phyloP scores from a whole-genome alignment of 176 grass and related monocot genomes.

The Pontederia crassipes region DNA sequence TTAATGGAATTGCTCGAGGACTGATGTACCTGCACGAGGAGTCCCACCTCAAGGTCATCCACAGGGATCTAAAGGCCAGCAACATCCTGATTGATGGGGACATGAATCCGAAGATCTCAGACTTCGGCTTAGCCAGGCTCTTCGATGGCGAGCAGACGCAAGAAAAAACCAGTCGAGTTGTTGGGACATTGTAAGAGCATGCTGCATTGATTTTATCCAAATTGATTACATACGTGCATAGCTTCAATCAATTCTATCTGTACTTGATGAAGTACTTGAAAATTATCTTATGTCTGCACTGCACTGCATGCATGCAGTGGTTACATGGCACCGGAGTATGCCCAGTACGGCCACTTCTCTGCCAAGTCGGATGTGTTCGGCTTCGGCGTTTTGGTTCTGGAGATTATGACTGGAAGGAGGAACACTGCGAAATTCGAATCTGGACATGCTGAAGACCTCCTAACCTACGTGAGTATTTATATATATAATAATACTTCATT shows the following conservation, averaged over 20 bases:
- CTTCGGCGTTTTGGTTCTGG: slow-evolving; percentile 39
- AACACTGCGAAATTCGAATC: slow-evolving; percentile 27
- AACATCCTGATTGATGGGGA: slow-evolving; percentile 42
- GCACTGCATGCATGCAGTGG: slow-evolving; percentile 22
- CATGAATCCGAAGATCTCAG: slow-evolving; percentile 38
- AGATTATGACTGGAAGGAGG: slow-evolving; percentile 48
- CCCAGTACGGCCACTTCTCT: slow-evolving; percentile 42
- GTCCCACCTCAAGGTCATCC: slow-evolving; percentile 27
- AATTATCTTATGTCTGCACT: too few species aligned
- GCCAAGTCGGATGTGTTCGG: slow-evolving; percentile 47
- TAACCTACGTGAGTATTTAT: slow-evolving; percentile 30
- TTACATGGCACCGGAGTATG: slow-evolving; percentile 56
- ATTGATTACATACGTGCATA: too few species aligned
- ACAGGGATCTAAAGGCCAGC: slow-evolving; percentile 34
- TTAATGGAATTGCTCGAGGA: slow-evolving; percentile 29
- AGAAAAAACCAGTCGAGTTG: slow-evolving; percentile 20
- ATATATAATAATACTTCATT: not conserved
- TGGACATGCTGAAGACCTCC: slow-evolving; percentile 35
- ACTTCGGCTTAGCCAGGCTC: slow-evolving; percentile 37
- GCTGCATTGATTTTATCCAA: too few species aligned
- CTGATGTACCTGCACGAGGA: slow-evolving; percentile 39
- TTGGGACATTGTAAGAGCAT: slow-evolving; percentile 25
- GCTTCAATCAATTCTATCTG: too few species aligned
- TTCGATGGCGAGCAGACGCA: slow-evolving; percentile 15
- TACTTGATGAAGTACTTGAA: too few species aligned